Conservation (phyloP, 2,329 filamentous ascomycete genomes). For the Zymoseptoria passerinii region DNA sequence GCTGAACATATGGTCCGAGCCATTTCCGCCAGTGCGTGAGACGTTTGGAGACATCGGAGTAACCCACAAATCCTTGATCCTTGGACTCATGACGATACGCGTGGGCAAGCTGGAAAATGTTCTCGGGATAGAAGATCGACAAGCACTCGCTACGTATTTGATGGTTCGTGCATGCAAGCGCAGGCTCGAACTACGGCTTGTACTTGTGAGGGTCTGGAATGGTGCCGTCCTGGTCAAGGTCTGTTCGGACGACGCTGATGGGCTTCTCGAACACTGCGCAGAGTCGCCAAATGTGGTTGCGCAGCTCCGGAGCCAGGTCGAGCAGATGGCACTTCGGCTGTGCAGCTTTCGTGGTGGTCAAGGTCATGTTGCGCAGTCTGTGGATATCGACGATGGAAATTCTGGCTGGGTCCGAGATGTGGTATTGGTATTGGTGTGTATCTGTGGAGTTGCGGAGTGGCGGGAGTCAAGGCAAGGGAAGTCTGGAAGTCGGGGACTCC, state of each 20-base stretch:
- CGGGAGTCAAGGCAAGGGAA: neutral
- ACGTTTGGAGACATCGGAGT: neutral
- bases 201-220: neutral
- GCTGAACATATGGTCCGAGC: neutral
- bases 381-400: neutral
- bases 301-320: neutral
- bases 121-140: constrained; percentile 1
- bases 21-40: neutral
- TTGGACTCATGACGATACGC: neutral
- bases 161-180: neutral
- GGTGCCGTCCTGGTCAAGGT: neutral
- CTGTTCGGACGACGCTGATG: neutral
- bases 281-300: neutral
- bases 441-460: neutral
- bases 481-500: neutral
- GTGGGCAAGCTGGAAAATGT: neutral
- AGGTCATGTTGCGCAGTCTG: neutral
- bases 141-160: constrained; percentile 1
- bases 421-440: neutral
- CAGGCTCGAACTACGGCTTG: neutral
- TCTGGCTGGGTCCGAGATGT: neutral
- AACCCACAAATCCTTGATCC: neutral
- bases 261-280: neutral
- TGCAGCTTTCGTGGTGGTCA: neutral
- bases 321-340: neutral